phyloP scores from a whole-genome alignment of 768 basidiomycete genomes.

The Tylopilus vinaceipallidus region DNA sequence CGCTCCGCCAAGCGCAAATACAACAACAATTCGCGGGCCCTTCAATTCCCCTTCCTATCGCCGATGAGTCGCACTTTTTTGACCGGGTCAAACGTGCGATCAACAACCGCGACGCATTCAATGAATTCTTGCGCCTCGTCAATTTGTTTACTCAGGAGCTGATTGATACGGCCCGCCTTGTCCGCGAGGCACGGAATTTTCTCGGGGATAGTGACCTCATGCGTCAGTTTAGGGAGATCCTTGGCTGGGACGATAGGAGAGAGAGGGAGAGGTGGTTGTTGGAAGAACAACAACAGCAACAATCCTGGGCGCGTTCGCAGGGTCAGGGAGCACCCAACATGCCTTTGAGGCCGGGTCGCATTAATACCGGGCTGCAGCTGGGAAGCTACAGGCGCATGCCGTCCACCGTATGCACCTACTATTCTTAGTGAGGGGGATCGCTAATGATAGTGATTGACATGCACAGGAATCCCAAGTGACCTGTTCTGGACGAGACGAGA shows the following conservation, averaged over 20 bases:
- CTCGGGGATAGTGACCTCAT: constrained; percentile 76
- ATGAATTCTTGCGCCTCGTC: constrained; percentile 93
- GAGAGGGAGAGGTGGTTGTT: constrained; percentile 53
- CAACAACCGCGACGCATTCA: constrained; percentile 74
- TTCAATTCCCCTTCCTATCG: constrained; percentile 18
- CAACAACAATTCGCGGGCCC: constrained; percentile 22
- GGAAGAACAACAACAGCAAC: constrained; percentile 44
- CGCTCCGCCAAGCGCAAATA: constrained; percentile 23
- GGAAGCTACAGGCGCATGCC: constrained; percentile 93
- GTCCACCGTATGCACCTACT: constrained; percentile 54
- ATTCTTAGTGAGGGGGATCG: background rate
- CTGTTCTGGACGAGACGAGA: constrained; percentile 94
- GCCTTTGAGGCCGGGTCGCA: constrained; percentile 48
- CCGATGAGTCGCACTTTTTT: constrained; percentile 82
- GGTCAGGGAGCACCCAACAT: constrained; percentile 38
- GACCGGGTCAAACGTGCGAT: constrained; percentile 80
- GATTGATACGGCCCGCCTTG: constrained; percentile 81
- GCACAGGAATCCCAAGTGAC: constrained; percentile 78
- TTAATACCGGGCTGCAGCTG: constrained; percentile 68
- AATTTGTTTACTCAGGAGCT: constrained; percentile 94
- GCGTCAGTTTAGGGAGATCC: constrained; percentile 77
- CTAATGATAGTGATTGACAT: background rate
- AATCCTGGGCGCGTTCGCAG: constrained; percentile 51
- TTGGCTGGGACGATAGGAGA: constrained; percentile 82
- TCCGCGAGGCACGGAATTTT: constrained; percentile 79